Evolutionary conservation across 179 eudicot genomes (phyloP), one percentile per base, ranked within the genome.

Genomic region (Drosera spatulata): DNA sequence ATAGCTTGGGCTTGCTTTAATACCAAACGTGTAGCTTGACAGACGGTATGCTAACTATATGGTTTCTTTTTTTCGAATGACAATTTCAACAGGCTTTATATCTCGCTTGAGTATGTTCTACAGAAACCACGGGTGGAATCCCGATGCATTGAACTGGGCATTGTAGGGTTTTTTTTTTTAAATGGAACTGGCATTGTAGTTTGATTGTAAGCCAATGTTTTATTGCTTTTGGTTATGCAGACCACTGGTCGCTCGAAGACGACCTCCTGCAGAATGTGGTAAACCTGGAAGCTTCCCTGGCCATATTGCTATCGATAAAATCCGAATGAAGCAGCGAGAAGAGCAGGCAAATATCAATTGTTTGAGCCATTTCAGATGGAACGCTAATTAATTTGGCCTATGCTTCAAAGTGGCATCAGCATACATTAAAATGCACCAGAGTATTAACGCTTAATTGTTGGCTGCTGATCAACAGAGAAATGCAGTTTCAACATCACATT

Each of bases 171-270:
- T 3, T n/a, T 22, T 22, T 22, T 22, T n/a, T n/a, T n/a, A n/a
- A 22, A 22, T 22, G 33, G 33, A 22, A 22, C 33, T 22, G 33
- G 33, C 33, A 22, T 22, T 22, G 33, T 22, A 22, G 33, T 22
- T 22, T 22, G 33, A 22, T 22, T 22, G 33, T 38, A 39, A 51
- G 61, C 49, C 40, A 39, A 11, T 13, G n/a, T 40, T 13, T 1
- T 52, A 41, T 39, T 41, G 14, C 22, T 15, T 54, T 41, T 22
- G 33, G 1, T 5, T 9, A 3, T 47, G 33, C 75, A 75, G 79
- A 59, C 75, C 79, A 47, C 39, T 75, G 40, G 57, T 64, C 61
- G 79, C 79, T 11, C 43, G 53, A 53, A 71, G 46, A 60, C 60
- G 51, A 40, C 22, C 13, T 44, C 72, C 64, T 22, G 39, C 12